Base-by-base conservation (phyloP, 352 stramenopile species). In the Phytophthora fragariae region DNA sequence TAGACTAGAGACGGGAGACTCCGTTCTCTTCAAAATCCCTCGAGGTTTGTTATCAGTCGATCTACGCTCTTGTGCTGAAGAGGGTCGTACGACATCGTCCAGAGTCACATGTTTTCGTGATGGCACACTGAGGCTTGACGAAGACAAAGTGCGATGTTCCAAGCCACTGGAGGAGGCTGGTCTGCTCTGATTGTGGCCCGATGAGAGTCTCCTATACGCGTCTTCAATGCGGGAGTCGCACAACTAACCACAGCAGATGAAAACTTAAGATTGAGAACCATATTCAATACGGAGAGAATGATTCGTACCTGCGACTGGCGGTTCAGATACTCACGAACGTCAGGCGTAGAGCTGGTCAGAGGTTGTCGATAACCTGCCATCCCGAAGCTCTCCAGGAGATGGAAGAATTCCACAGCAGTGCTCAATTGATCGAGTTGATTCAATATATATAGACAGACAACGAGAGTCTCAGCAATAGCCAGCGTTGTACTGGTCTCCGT, bases 141-240 rank as follows among this genome's bases (percentile, higher is more conserved):
- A 35, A 10, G 66, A 71, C 46, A 68, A 24, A 10, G 31, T 47
- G 11, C 56, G 60, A 27, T 14, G 24, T 10, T 72, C 49, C 5
- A 55, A 14, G 7, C 5, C 15, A 15, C 6, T 21, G 27, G 39
- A 39, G 49, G 27, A 41, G 27, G 44, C 8, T 39, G 33, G 44
- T 49, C 15, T 54, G 15, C 17, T 17, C 1, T 69, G 35, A 0
- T 10, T 56, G 7, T 70, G 47, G 17, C 52, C 44, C 19, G 49
- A 19, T 8, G 62, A 74, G 24, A 75, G 68, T 39, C 39, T 68
- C 70, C 41, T 69, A 39, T 62, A 71, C 24, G 64, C 64, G n/a
- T 60, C n/a, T 65, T 74, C 59, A 12, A 79, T 70, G 8, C 64
- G 49, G 12, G 55, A 76, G 66, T 77, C 69, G 24, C 63, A 75